Conservation (phyloP, 1,139 yeast genomes). For the Lodderomyces theae region DNA sequence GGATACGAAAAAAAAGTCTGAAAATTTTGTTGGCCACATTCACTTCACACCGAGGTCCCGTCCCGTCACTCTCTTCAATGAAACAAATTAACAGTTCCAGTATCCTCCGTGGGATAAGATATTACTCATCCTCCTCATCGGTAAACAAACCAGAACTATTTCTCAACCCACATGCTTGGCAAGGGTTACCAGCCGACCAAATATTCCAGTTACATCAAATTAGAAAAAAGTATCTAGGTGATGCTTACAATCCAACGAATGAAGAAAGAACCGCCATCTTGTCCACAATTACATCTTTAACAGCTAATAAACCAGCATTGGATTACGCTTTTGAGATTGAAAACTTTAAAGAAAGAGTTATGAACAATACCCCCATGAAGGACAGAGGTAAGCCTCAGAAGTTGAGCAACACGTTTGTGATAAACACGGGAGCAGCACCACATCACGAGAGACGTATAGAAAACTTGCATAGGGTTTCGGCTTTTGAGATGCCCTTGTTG, state of each 20-base stretch:
- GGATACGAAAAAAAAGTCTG: too few relatives aligned
- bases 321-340: constrained; percentile 46
- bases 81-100: not conserved
- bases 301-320: constrained; percentile 33
- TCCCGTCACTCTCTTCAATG: too few relatives aligned
- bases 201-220: constrained; percentile 59
- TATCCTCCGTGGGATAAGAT: not conserved
- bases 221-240: constrained; percentile 56
- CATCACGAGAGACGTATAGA: constrained; percentile 39
- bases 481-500: constrained; percentile 87
- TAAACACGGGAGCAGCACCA: constrained; percentile 35
- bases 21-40: constrained; percentile 4
- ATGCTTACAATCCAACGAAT: constrained; percentile 53
- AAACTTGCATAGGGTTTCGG: constrained; percentile 72
- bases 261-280: constrained; percentile 47
- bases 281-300: constrained; percentile 39
- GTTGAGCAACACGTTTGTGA: constrained; percentile 39
- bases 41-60: not conserved
- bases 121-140: not conserved
- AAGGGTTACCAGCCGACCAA: constrained; percentile 60
- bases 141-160: constrained; percentile 18
- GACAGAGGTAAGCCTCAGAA: constrained; percentile 42
- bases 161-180: constrained; percentile 66
- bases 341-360: constrained; percentile 43
- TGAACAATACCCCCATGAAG: constrained; percentile 44